Evolutionary conservation across 2,329 filamentous ascomycete genomes (phyloP), one percentile per base, ranked within the genome.

Genomic region (Nemania sp.): DNA sequence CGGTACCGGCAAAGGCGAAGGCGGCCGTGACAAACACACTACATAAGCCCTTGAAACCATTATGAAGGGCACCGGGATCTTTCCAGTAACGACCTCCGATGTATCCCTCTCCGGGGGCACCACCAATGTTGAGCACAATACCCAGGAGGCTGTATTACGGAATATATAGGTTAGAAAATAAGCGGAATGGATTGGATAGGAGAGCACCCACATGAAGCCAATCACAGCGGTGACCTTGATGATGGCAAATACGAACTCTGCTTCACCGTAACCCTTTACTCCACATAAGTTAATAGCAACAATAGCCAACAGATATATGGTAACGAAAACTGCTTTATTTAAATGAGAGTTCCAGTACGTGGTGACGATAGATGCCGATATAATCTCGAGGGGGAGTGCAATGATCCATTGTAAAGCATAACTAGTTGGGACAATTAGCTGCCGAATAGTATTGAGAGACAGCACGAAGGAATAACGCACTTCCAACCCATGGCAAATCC

Each of bases 401-500:
- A 93, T 87, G 1, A 97, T 86, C 94, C 94, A 97, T 80, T 97
- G 92, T 73, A 97, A 79, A 4, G 92, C 93, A 79, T 97, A 97
- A 76, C 90, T 93, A 74, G 15, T 26, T 20, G 47, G 26, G 13
- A 41, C 8, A 54, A 22, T 63, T 24, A 68, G 57, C 45, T 20
- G 51, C 22, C 5, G 24, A 27, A 7, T n/a, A 57, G 43, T 35
- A 15, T 41, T 11, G 56, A 43, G 55, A 11, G 49, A 47, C 45
- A 15, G 52, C 49, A n/a, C 52, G 32, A 26, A 7, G 11, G 29
- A 53, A 47, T 32, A 27, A 85, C 88, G 80, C 79, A 92, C 86
- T 97, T 97, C 93, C 93, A 97, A 18, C 93, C 94, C 92, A 97
- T 97, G 54, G 93, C 93, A 77, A 97, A 97, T 0, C 94, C 94